These are phyloP conservation scores for Epichloe hybrida DNA, from an alignment of 2,329 filamentous ascomycete species.

Conservation along the genomic window DNA sequence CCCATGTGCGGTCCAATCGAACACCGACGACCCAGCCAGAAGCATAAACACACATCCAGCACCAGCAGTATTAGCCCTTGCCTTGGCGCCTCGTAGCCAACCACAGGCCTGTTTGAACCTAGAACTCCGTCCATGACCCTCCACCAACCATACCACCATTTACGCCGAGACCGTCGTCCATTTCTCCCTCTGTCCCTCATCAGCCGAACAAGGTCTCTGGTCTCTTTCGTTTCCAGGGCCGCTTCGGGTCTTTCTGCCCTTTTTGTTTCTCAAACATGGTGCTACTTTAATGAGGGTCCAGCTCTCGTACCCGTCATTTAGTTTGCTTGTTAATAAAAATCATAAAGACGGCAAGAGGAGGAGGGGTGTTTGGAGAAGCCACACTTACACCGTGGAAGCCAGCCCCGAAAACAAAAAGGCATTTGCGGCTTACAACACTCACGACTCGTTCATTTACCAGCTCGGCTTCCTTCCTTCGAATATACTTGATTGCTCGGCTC, in stretches of 20 bases:
- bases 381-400: constrained; percentile 3
- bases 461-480: neutral
- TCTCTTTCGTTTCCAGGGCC: constrained; percentile 6
- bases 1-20: constrained; percentile 5
- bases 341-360: constrained; percentile 1
- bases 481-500: neutral
- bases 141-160: constrained; percentile 8
- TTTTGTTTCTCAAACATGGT: constrained; percentile 14
- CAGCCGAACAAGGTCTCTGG: constrained; percentile 9
- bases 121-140: constrained; percentile 9
- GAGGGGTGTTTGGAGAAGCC: constrained; percentile 3
- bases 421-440: neutral
- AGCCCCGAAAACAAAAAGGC: neutral
- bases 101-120: constrained; percentile 11
- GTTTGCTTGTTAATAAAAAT: neutral
- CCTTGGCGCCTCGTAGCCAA: constrained; percentile 9
- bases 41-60: constrained; percentile 8
- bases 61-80: constrained; percentile 7
- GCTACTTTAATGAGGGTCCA: constrained; percentile 6
- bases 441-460: neutral
- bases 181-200: constrained; percentile 9
- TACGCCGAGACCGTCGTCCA: constrained; percentile 11
- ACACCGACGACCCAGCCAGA: constrained; percentile 5
- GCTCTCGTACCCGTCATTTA: constrained; percentile 1
- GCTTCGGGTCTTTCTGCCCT: constrained; percentile 4